Conservation (phyloP, 345 rosid species). For the Dovyalis caffra region DNA sequence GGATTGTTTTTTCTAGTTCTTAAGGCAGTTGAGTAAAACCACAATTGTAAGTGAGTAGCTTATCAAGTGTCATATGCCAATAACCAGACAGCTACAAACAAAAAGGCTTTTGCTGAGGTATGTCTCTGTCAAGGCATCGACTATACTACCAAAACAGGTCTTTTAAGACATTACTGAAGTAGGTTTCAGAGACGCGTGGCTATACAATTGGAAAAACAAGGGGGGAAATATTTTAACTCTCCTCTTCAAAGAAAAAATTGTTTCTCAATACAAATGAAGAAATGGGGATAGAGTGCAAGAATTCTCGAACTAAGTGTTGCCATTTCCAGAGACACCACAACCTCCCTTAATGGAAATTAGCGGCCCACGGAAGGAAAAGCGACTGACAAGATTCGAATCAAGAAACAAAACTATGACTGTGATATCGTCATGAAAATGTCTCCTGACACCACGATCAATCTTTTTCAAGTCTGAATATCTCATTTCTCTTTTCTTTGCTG, state of each 20-base stretch:
- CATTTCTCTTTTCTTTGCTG: conserved; percentile 96
- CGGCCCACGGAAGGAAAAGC: conserved; percentile 41
- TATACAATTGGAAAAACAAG: conserved; percentile 26
- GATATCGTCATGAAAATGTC: conserved; percentile 97
- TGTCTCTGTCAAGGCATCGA: conserved; percentile 15
- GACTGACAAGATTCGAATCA: conserved; percentile 53
- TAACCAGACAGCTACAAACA: neutral
- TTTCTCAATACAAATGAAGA: conserved; percentile 26
- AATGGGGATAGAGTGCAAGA: conserved; percentile 13
- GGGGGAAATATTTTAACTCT: neutral
- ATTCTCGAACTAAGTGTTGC: conserved; percentile 32
- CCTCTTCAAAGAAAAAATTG: conserved; percentile 5
- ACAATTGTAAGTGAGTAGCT: neutral
- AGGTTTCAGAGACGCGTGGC: conserved; percentile 26
- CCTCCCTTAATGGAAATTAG: conserved; percentile 66
- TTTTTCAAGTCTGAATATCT: conserved; percentile 89
- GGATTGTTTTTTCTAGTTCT: neutral
- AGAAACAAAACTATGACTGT: conserved; percentile 82
- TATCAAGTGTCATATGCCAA: conserved; percentile 10
- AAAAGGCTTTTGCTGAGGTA: neutral
- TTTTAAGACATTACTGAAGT: conserved; percentile 10
- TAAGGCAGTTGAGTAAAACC: neutral
- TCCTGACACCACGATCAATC: conserved; percentile 89
- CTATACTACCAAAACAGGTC: conserved; percentile 15
- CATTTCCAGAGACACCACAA: conserved; percentile 32